Evolutionary conservation across 768 basidiomycete genomes (phyloP).

Genomic region (Naematelia aurantialba): DNA sequence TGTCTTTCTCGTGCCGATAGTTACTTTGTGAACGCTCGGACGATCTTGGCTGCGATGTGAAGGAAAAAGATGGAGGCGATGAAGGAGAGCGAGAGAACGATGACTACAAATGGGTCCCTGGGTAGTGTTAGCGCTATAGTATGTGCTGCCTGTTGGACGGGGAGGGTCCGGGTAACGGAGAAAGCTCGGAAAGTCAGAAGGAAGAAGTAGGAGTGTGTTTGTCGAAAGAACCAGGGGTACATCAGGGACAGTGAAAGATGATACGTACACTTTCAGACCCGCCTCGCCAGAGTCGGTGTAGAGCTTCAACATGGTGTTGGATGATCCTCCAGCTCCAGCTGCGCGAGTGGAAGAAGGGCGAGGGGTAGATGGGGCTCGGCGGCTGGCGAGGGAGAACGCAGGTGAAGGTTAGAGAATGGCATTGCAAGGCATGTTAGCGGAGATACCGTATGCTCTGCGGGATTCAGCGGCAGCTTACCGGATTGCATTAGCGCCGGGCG

Average conservation of each 20-base stretch:
- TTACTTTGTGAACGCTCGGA: conserved; percentile 81
- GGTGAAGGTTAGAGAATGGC: neutral
- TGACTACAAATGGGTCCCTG: conserved; percentile 94
- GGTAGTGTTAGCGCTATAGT: no score
- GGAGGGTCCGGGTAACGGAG: no score
- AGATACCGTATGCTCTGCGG: no score
- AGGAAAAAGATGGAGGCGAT: conserved; percentile 99
- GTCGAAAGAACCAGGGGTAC: neutral
- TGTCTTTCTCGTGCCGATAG: neutral
- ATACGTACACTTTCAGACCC: conserved; percentile 88
- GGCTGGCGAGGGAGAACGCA: conserved; percentile 26
- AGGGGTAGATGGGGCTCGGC: conserved; percentile 50
- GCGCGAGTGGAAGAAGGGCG: conserved; percentile 83
- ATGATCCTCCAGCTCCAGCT: conserved; percentile 91
- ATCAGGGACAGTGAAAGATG: neutral
- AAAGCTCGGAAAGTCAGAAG: no score
- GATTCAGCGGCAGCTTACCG: conserved; percentile 28
- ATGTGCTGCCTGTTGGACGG: no score
- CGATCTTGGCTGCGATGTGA: conserved; percentile 91
- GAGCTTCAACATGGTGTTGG: conserved; percentile 96
- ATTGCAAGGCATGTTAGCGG: neutral
- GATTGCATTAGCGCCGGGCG: conserved; percentile 50
- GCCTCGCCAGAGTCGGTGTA: conserved; percentile 95
- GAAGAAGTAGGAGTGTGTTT: no score
- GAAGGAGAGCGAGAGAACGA: conserved; percentile 91